phyloP scores from a whole-genome alignment of 345 rosid genomes.

The Aquilaria yunnanensis region DNA sequence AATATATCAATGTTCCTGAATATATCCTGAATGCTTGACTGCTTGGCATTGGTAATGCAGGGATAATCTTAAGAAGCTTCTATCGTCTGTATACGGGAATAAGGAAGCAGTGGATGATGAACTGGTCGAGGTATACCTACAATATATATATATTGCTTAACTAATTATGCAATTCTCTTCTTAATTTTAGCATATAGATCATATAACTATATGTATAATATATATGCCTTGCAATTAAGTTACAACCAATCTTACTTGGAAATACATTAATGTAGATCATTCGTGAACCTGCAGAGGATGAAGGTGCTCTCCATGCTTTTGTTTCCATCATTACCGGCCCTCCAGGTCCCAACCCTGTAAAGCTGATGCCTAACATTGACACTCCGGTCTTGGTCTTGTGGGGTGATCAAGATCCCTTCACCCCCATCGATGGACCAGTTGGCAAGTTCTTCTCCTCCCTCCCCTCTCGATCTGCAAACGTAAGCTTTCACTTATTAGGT shows the following conservation, averaged over 20 bases:
- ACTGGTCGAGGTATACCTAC: conserved; percentile 55
- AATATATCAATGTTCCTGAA: no score
- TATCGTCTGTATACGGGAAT: conserved; percentile 63
- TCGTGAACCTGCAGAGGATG: conserved; percentile 66
- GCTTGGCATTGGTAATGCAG: conserved; percentile 27
- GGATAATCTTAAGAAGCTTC: conserved; percentile 58
- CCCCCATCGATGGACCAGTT: conserved; percentile 84
- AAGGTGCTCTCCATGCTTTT: conserved; percentile 88
- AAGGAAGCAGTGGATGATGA: conserved; percentile 80
- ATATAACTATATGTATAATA: background rate
- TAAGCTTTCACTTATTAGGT: conserved; percentile 48
- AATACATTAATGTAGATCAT: conserved; percentile 46
- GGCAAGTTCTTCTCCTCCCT: conserved; percentile 70
- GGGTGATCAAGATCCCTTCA: conserved; percentile 85
- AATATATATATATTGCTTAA: background rate
- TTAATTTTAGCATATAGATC: background rate
- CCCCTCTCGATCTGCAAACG: conserved; percentile 50
- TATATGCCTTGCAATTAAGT: no score
- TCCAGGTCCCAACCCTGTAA: conserved; percentile 79
- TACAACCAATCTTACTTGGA: background rate
- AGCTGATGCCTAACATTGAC: conserved; percentile 46
- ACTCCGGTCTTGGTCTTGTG: conserved; percentile 67
- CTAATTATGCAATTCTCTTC: background rate
- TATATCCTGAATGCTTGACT: background rate
- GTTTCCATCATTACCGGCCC: conserved; percentile 85